Conservation (phyloP, 2,329 filamentous ascomycete genomes). For the Westerdykella aurantiaca region DNA sequence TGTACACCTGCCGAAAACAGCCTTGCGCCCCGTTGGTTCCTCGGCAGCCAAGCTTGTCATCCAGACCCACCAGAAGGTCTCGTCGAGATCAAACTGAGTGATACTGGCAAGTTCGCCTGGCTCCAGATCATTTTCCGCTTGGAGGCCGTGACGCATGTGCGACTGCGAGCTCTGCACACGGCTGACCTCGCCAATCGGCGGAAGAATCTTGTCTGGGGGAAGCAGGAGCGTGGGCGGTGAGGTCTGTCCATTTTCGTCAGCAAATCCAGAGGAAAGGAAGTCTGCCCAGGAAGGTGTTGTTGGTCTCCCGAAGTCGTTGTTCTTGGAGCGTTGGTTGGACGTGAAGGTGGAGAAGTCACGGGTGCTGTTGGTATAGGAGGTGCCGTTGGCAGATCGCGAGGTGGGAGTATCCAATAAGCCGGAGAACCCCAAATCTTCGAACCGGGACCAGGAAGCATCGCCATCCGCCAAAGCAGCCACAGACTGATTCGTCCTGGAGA, state of each 20-base stretch:
- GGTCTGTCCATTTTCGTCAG: slow-evolving; percentile 65
- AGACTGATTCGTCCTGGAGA: slow-evolving; percentile 81
- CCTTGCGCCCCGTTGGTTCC: slow-evolving; percentile 78
- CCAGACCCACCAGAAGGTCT: slow-evolving; percentile 99
- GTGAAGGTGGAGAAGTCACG: slow-evolving; percentile 75
- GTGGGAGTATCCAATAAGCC: slow-evolving; percentile 64
- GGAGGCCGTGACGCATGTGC: slow-evolving; percentile 58
- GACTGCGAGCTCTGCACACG: slow-evolving; percentile 84
- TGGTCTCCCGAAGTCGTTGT: slow-evolving; percentile 66
- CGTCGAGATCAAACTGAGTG: slow-evolving; percentile 76
- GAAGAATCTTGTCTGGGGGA: slow-evolving; percentile 87
- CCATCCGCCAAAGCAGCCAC: slow-evolving; percentile 52
- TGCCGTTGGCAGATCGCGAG: slow-evolving; percentile 21
- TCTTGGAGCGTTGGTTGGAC: slow-evolving; percentile 61
- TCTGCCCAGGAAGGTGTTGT: slow-evolving; percentile 98
- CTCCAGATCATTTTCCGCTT: slow-evolving; percentile 66
- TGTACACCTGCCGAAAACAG: slow-evolving; percentile 89
- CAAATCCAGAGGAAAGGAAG: slow-evolving; percentile 89
- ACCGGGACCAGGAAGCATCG: slow-evolving; percentile 93
- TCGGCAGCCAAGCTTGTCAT: slow-evolving; percentile 92
- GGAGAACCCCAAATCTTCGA: slow-evolving; percentile 90
- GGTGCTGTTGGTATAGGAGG: slow-evolving; percentile 10
- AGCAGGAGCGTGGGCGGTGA: slow-evolving; percentile 64
- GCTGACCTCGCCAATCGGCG: slow-evolving; percentile 63
- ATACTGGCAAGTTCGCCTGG: slow-evolving; percentile 95